Percentiles rank a stretch among this genome's conserved stretches.
phyloP scores from a whole-genome alignment of 306 rosid species.

The Quercus cerris region DNA sequence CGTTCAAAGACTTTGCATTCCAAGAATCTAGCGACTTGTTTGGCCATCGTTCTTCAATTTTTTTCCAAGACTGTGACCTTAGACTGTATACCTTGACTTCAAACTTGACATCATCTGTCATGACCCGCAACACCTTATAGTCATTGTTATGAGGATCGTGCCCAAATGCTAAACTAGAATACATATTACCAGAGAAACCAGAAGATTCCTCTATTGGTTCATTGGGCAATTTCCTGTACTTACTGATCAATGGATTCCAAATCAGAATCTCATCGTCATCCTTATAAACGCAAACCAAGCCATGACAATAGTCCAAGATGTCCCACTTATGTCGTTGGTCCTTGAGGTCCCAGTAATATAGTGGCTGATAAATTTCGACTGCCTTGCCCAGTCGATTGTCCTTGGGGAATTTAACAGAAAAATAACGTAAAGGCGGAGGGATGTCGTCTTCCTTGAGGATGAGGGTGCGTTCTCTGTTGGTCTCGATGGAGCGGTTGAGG shows the following conservation, averaged over 20 bases:
- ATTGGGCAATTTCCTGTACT: neutral
- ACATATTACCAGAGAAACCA: too few relatives aligned
- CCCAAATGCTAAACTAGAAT: neutral
- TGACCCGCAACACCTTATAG: neutral
- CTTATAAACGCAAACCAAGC: neutral
- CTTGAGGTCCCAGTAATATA: too few relatives aligned
- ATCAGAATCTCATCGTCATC: neutral
- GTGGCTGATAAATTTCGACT: too few relatives aligned
- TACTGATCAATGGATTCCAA: neutral
- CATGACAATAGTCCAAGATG: neutral
- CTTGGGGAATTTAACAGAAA: too few relatives aligned
- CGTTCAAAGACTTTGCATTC: neutral
- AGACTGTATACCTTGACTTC: neutral
- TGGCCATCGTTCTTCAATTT: neutral
- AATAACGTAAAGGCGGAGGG: too few relatives aligned
- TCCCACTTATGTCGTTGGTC: too few relatives aligned
- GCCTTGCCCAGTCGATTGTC: too few relatives aligned
- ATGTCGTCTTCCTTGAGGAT: too few relatives aligned
- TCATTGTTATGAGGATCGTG: neutral
- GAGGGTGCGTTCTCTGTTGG: too few relatives aligned
- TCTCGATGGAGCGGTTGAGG: too few relatives aligned
- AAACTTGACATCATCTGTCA: too few relatives aligned
- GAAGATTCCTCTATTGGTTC: too few relatives aligned
- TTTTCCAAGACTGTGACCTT: neutral
- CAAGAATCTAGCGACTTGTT: neutral